These are phyloP conservation scores for Heterobasidion irregulare DNA, from an alignment of 1,284 basidiomycete species.

Conservation along the genomic window DNA sequence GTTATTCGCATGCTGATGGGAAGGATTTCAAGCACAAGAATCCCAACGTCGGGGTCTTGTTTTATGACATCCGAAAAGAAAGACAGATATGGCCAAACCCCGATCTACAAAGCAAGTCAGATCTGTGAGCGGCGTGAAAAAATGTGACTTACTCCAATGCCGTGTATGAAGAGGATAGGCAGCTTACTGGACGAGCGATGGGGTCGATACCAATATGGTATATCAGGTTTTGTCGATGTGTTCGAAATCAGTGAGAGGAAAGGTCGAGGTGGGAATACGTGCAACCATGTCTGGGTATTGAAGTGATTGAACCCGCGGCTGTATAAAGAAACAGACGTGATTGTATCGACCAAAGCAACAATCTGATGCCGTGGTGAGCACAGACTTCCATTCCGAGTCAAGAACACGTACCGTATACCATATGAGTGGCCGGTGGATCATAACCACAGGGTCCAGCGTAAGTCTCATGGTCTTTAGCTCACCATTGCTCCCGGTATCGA, in stretches of 20 bases:
- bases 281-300: slow-evolving; percentile 26
- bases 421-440: slow-evolving; percentile 45
- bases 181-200: slow-evolving; percentile 37
- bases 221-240: slow-evolving; percentile 25
- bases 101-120: slow-evolving; percentile 34
- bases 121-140: neutral
- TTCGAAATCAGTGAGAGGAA: slow-evolving; percentile 33
- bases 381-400: neutral
- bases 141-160: slow-evolving; percentile 44
- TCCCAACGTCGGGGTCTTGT: slow-evolving; percentile 37
- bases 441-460: slow-evolving; percentile 46
- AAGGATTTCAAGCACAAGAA: slow-evolving; percentile 51
- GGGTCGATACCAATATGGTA: slow-evolving; percentile 59
- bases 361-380: slow-evolving; percentile 27
- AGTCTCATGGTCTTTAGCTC: slow-evolving; percentile 38
- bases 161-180: slow-evolving; percentile 56
- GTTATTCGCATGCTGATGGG: slow-evolving; percentile 55
- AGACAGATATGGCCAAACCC: slow-evolving; percentile 44
- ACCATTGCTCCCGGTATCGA: slow-evolving; percentile 29
- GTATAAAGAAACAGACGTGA: slow-evolving; percentile 30
- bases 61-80: slow-evolving; percentile 37
- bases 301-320: slow-evolving; percentile 47
- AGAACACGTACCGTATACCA: slow-evolving; percentile 48
- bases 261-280: slow-evolving; percentile 46
- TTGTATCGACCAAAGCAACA: slow-evolving; percentile 40